These are phyloP conservation scores for Earliella scabrosa DNA, from an alignment of 1,284 basidiomycete genomes.

Conservation along the genomic window DNA sequence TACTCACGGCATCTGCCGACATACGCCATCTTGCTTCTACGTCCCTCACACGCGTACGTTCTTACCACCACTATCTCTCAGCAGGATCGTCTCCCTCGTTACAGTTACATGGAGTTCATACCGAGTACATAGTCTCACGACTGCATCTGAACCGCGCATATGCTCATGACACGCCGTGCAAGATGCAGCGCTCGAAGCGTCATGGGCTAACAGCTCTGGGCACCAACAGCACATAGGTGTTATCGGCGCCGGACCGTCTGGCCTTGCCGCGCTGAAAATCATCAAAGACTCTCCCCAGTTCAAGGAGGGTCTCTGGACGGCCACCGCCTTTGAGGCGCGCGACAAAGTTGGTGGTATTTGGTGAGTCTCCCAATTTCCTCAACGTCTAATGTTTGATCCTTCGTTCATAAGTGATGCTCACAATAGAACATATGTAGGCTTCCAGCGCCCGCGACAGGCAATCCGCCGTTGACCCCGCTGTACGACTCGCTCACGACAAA, in stretches of 20 bases:
- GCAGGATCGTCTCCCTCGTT: neutral
- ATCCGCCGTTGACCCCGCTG: conserved; percentile 67
- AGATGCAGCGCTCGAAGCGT: conserved; percentile 18
- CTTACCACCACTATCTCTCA: neutral
- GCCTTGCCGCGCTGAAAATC: conserved; percentile 67
- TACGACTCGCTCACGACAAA: conserved; percentile 80
- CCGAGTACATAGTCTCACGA: conserved; percentile 1
- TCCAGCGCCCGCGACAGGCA: conserved; percentile 49
- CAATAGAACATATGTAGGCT: conserved; percentile 51
- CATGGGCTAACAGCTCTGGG: conserved; percentile 1
- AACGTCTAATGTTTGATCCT: too few relatives aligned
- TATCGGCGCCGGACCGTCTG: conserved; percentile 70
- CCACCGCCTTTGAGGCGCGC: conserved; percentile 62
- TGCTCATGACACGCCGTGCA: neutral
- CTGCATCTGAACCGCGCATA: neutral
- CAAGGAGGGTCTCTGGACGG: conserved; percentile 58
- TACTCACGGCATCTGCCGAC: too few relatives aligned
- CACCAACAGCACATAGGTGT: conserved; percentile 52
- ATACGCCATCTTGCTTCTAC: neutral
- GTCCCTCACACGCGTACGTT: neutral
- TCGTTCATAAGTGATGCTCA: too few relatives aligned
- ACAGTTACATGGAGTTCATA: neutral
- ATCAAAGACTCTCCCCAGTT: conserved; percentile 59
- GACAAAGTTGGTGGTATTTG: conserved; percentile 73
- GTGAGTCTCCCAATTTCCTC: conserved; percentile 41